These are phyloP conservation scores for Parafenestella ontariensis DNA, from an alignment of 2,329 filamentous ascomycete species.

Conservation along the genomic window DNA sequence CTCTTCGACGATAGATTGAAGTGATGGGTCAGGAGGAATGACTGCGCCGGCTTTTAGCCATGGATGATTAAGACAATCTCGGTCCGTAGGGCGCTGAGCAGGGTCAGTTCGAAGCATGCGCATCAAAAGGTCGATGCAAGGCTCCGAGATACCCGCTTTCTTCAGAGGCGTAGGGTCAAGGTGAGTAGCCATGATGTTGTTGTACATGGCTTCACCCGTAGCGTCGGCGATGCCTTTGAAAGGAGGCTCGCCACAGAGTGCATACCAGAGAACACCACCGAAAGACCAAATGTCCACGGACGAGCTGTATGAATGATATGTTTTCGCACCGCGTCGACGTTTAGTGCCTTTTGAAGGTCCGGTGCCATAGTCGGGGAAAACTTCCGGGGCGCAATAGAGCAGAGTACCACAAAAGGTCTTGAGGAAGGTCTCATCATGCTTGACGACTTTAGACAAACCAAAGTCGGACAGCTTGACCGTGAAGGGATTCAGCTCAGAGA, in stretches of 20 bases:
- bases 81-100: conserved; percentile 74
- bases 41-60: conserved; percentile 71
- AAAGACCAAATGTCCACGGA: conserved; percentile 97
- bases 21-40: conserved; percentile 30
- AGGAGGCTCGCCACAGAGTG: conserved; percentile 79
- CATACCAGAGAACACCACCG: conserved; percentile 87
- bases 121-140: conserved; percentile 75
- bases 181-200: conserved; percentile 82
- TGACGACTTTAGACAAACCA: conserved; percentile 92
- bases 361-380: conserved; percentile 81
- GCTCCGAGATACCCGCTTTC: conserved; percentile 64
- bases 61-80: conserved; percentile 71
- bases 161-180: conserved; percentile 72
- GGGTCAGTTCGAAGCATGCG: conserved; percentile 86
- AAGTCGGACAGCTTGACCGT: conserved; percentile 94
- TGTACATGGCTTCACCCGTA: conserved; percentile 78
- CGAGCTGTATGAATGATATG: conserved; percentile 76
- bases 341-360: conserved; percentile 70
- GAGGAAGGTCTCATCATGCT: conserved; percentile 87
- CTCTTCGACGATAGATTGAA: conserved; percentile 57
- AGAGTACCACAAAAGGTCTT: conserved; percentile 97
- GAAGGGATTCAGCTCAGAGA: conserved; percentile 74
- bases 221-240: conserved; percentile 80
- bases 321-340: conserved; percentile 61
- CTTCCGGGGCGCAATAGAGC: conserved; percentile 94